Evolutionary conservation across 768 basidiomycete genomes (phyloP).

Genomic region (Russula vinacea): DNA sequence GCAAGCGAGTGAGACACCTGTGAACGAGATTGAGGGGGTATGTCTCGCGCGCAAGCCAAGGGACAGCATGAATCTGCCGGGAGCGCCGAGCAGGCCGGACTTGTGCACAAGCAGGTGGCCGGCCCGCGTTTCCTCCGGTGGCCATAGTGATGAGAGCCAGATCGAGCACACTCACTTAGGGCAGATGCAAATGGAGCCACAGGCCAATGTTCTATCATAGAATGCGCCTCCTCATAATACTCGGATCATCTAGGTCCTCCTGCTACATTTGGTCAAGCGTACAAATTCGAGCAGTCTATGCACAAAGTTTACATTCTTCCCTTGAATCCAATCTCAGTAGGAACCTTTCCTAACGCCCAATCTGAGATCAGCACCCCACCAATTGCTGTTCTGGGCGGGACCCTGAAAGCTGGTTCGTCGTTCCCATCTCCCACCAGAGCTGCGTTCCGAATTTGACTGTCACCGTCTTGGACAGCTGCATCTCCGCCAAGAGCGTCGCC

Average conservation of each 20-base stretch:
- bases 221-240: neutral
- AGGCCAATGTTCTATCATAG: neutral
- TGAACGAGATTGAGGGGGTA: neutral
- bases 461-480: slow-evolving; percentile 33
- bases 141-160: neutral
- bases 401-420: slow-evolving; percentile 53
- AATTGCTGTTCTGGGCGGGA: slow-evolving; percentile 76
- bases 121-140: slow-evolving; percentile 11
- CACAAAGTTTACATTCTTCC: slow-evolving; percentile 20
- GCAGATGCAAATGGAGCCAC: neutral
- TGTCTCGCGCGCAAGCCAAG: slow-evolving; percentile 15
- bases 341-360: slow-evolving; percentile 66
- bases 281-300: neutral
- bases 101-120: neutral
- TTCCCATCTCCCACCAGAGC: slow-evolving; percentile 30
- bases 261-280: slow-evolving; percentile 7
- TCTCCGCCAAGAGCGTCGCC: slow-evolving; percentile 34
- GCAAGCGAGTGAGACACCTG: slow-evolving; percentile 14
- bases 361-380: slow-evolving; percentile 82
- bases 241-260: neutral
- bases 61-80: slow-evolving; percentile 22
- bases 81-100: neutral
- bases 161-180: too few species aligned
- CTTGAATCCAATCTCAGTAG: slow-evolving; percentile 13
- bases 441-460: slow-evolving; percentile 27